Base-by-base conservation (phyloP, 805 yeast genomes). In the Cyberlindnera euphorbiae region DNA sequence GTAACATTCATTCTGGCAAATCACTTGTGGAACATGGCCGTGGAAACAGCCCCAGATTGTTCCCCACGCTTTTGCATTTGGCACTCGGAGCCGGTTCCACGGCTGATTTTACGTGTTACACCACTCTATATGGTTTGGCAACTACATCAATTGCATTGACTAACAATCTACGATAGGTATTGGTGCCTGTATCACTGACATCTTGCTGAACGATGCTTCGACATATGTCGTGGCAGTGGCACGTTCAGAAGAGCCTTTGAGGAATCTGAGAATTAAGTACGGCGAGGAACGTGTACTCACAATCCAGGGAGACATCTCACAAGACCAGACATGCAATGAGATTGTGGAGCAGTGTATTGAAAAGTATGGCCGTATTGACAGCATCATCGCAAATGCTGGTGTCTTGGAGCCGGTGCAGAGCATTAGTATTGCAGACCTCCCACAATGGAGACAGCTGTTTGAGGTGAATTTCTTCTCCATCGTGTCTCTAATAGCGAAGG, bases 401-500 rank as follows among this genome's bases (percentile, higher is more conserved):
- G 76, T 81, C 0, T 64, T 93, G 42, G 88, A 77, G 16, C 96
- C 96, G 0, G 95, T 90, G 5, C 64, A 63, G 30, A 58, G 65
- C 44, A 53, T 80, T 45, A 75, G 63, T 71, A 21, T 46, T n/a
- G 74, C 84, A 10, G 63, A 75, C 33, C 55, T 79, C 3, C 59
- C 52, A 4, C 66, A 62, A 23, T 83, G 96, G 89, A 76, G 69
- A 43, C 54, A 54, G 28, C 65, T 80, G 21, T 88, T 74, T 51
- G 86, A 88, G 33, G 64, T 89, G 45, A 89, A 90, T 55, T 74
- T 82, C 56, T 87, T 88, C 56, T 74, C 94, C 5, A 71, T 81
- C 4, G 82, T 87, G 5, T 69, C 70, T 3, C 63, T 87, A 46
- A 73, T 81, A 9, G 45, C 66, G 16, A 44, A 60, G 24, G 61